Percentiles rank a stretch among this genome's conserved stretches.
Evolutionary conservation across 2,329 filamentous ascomycete genomes (phyloP).

Genomic region (Sporothrix brunneoviolacea): DNA sequence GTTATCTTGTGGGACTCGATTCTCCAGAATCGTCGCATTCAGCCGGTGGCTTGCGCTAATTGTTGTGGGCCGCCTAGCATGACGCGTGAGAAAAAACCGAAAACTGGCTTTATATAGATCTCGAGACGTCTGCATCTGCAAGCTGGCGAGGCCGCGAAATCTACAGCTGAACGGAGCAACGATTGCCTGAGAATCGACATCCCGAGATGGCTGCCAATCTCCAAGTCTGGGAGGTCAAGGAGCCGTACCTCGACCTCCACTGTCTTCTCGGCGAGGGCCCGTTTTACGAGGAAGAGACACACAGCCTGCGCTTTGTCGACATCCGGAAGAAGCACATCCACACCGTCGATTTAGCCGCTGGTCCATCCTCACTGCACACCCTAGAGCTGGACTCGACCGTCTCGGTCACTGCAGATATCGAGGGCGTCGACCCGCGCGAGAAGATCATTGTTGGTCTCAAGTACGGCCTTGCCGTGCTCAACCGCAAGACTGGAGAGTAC

Average conservation of each 20-base stretch:
- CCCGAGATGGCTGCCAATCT: constrained; percentile 5
- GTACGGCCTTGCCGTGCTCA: constrained; percentile 70
- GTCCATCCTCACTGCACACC: constrained; percentile 57
- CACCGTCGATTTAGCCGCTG: constrained; percentile 58
- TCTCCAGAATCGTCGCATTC: not conserved
- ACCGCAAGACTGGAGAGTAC: constrained; percentile 52
- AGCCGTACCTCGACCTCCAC: constrained; percentile 54
- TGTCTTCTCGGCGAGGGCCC: constrained; percentile 69
- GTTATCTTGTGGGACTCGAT: not conserved
- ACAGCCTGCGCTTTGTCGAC: constrained; percentile 71
- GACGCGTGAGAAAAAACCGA: not conserved
- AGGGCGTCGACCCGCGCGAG: constrained; percentile 52
- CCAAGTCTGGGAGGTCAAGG: constrained; percentile 44
- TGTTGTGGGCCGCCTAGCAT: constrained; percentile 2
- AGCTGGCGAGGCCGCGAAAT: too few relatives aligned
- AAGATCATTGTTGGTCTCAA: constrained; percentile 75
- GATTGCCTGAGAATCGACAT: not conserved
- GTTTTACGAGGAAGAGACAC: constrained; percentile 60
- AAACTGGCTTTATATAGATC: too few relatives aligned
- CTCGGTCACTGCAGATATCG: constrained; percentile 73
- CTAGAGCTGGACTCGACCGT: constrained; percentile 47
- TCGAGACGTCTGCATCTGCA: too few relatives aligned
- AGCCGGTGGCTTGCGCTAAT: constrained; percentile 5
- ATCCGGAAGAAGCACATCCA: constrained; percentile 73
- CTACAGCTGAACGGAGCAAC: too few relatives aligned